These are phyloP conservation scores for Pseudisothecium myosuroides DNA, from an alignment of 225 moss, liverwort and hornwort genomes.

Conservation along the genomic window DNA sequence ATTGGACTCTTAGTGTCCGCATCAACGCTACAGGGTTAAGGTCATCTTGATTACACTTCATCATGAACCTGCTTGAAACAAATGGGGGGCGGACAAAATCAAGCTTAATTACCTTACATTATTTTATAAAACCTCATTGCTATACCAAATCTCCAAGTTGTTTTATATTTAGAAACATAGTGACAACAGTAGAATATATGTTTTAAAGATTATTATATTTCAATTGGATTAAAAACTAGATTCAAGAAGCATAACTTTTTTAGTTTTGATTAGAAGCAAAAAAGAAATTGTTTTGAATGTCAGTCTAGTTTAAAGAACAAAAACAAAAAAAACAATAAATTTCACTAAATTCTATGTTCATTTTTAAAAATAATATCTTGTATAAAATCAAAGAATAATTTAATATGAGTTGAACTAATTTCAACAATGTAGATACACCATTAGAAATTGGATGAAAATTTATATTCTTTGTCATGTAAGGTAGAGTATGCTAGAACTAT, in stretches of 20 bases:
- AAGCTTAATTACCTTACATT: background rate
- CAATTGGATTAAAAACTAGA: background rate
- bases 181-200: background rate
- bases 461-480: background rate
- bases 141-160: rapidly evolving
- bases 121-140: background rate
- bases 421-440: background rate
- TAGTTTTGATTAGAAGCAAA: background rate
- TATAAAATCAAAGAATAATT: background rate
- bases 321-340: background rate
- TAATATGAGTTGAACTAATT: background rate
- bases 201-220: background rate
- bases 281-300: background rate
- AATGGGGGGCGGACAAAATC: rapidly evolving
- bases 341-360: background rate
- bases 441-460: background rate
- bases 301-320: background rate
- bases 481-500: background rate
- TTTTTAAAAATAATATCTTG: rapidly evolving
- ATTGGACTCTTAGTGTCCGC: too few relatives aligned
- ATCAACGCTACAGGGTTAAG: too few relatives aligned
- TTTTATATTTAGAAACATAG: background rate
- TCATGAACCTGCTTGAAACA: background rate
- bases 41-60: background rate
- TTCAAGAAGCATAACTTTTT: background rate